Conservation (phyloP, 805 yeast species). For the Saccharomycopsis sp. region DNA sequence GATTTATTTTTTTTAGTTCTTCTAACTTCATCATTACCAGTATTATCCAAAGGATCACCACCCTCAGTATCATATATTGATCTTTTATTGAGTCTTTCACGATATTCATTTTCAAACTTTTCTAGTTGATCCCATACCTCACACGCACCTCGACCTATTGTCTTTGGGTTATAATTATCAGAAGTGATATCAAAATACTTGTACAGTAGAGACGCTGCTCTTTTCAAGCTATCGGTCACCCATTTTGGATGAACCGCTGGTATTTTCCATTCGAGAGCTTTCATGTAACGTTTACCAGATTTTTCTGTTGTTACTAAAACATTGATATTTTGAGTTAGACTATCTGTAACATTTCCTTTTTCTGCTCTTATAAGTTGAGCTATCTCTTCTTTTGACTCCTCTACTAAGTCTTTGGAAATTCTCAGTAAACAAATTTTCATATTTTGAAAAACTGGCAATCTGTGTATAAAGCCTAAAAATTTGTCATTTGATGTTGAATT, state of each 20-base stretch:
- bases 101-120: not conserved
- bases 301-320: conserved; percentile 41
- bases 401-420: conserved; percentile 17
- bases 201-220: conserved; percentile 29
- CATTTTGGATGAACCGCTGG: conserved; percentile 32
- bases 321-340: conserved; percentile 34
- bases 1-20: conserved; percentile 13
- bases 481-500: conserved; percentile 16
- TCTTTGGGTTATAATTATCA: conserved; percentile 8
- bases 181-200: conserved; percentile 23
- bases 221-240: conserved; percentile 29
- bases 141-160: conserved; percentile 25
- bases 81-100: conserved; percentile 15
- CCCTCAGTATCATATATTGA: conserved; percentile 9
- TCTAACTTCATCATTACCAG: conserved; percentile 4
- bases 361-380: conserved; percentile 27
- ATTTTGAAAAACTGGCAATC: conserved; percentile 36
- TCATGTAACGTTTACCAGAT: conserved; percentile 41
- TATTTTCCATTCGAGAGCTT: conserved; percentile 33
- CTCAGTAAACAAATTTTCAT: conserved; percentile 30
- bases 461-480: conserved; percentile 18
- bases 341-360: conserved; percentile 43
- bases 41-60: conserved; percentile 1
- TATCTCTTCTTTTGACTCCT: conserved; percentile 26
- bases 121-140: conserved; percentile 22